Base-by-base conservation (phyloP, 306 rosid species). In the Luffa acutangula region DNA sequence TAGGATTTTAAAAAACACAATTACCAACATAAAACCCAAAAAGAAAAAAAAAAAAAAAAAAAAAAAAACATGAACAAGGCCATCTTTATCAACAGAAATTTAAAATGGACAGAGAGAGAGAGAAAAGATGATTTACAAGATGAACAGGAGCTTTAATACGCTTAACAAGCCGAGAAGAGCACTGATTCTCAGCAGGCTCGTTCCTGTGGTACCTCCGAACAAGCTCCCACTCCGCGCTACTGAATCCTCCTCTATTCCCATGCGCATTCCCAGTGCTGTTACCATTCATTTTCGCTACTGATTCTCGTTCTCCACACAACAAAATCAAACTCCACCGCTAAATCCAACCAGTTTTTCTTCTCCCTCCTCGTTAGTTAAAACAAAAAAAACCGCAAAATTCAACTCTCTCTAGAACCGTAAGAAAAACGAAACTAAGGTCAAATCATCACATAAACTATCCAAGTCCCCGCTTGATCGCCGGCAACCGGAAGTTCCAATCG, bases 141-240 rank as follows among this genome's bases (percentile, higher is more conserved):
- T 42, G 82, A 80, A 80, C 77, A 39, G 82, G 82, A 80, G 82
- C 78, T 64, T 80, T 80, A 69, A 80, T 54, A 2, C 56, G 82
- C 39, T 70, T 80, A 39, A 80, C 69, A 49, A 80, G 82, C 56
- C 15, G 49, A 57, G 82, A 80, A 36, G 78, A 39, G 60, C 82
- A 80, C 77, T 80, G 82, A 54, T 80, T 66, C 43, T 69, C 82
- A 39, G 78, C 51, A 39, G 77, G 78, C 69, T 80, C 82, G 56
- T 69, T 75, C 56, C 78, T 13, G 46, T 80, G 82, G 69, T 80
- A 72, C 67, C 77, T 80, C 56, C 82, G 66, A 54, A 80, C 54
- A 39, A 66, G 56, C 33, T 80, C 82, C 77, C 67, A 39, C 45
- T 80, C 82, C 76, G 49, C 78, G 52, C 42, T 43, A 80, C 77